Conservation (phyloP, 805 yeast species). For the Myxozyma monticola region DNA sequence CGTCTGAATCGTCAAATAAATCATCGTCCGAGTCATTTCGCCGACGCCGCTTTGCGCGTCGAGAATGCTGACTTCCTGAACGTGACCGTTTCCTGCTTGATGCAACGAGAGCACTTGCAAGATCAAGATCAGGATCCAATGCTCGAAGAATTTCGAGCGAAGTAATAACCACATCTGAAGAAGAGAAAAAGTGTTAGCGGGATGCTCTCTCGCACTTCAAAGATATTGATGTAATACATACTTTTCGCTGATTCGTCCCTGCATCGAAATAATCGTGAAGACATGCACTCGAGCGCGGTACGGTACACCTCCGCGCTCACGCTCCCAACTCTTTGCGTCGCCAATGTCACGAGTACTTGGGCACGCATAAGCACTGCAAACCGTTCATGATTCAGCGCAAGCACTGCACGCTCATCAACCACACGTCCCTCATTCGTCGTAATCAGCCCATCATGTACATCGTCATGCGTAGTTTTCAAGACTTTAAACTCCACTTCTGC, state of each 20-base stretch:
- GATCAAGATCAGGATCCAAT: constrained; percentile 28
- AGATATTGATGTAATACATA: no score
- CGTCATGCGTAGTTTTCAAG: constrained; percentile 27
- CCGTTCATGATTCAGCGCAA: constrained; percentile 64
- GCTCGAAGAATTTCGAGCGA: constrained; percentile 40
- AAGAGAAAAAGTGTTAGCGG: no score
- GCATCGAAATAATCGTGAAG: constrained; percentile 46
- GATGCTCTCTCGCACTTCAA: no score
- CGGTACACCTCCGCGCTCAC: constrained; percentile 65
- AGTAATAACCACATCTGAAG: constrained; percentile 36
- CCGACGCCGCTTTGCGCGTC: not conserved
- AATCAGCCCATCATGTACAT: constrained; percentile 23
- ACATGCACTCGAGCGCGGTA: constrained; percentile 57
- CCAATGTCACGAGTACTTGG: constrained; percentile 60
- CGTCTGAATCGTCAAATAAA: no score
- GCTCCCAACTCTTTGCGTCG: constrained; percentile 67
- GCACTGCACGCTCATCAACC: constrained; percentile 38
- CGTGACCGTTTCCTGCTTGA: not conserved
- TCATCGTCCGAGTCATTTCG: constrained; percentile 31
- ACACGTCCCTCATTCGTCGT: not conserved
- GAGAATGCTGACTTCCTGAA: not conserved
- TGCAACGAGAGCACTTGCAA: constrained; percentile 28
- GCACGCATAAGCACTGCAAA: constrained; percentile 68
- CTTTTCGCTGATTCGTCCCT: no score
- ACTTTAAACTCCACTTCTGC: constrained; percentile 42